A percentile compares a stretch with the other conserved stretches of the same genome.
Conservation (phyloP, 116 monocot genomes). For the Cymodocea nodosa region DNA sequence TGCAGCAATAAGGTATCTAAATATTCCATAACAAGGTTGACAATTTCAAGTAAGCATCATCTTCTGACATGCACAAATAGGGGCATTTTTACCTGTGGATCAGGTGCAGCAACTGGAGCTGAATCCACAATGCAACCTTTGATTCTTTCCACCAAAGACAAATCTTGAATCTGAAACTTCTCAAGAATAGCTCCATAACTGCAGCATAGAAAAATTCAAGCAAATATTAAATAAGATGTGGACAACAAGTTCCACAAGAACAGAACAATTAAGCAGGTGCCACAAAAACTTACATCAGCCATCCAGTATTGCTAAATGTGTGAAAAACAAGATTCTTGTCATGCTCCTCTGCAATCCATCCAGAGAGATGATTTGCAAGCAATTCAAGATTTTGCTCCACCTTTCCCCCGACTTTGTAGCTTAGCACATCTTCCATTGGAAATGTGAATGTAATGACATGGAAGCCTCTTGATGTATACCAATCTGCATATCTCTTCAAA, state of each 20-base stretch:
- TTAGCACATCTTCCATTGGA: constrained; percentile 68
- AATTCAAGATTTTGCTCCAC: constrained; percentile 48
- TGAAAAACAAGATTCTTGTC: constrained; percentile 92
- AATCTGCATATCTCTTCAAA: constrained; percentile 83
- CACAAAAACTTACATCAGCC: constrained; percentile 51
- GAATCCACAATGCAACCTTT: constrained; percentile 93
- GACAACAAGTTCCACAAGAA: neutral
- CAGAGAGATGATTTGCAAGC: constrained; percentile 71
- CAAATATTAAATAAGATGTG: neutral
- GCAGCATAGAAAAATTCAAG: constrained; percentile 5
- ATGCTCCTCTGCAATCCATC: constrained; percentile 62
- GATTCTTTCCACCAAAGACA: constrained; percentile 54
- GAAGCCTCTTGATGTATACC: constrained; percentile 88
- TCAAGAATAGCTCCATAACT: constrained; percentile 94
- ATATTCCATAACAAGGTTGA: no score
- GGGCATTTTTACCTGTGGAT: constrained; percentile 61
- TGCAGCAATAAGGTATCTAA: no score
- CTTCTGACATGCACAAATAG: neutral
- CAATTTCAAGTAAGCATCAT: no score
- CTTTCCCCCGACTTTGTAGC: constrained; percentile 71
- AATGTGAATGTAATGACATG: constrained; percentile 24
- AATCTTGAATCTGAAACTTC: constrained; percentile 69
- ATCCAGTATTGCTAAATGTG: constrained; percentile 96
- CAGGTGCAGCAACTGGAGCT: constrained; percentile 86
- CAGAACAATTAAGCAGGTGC: neutral